These are phyloP conservation scores for Cystofilobasidium macerans DNA, from an alignment of 768 basidiomycete species.

Conservation along the genomic window DNA sequence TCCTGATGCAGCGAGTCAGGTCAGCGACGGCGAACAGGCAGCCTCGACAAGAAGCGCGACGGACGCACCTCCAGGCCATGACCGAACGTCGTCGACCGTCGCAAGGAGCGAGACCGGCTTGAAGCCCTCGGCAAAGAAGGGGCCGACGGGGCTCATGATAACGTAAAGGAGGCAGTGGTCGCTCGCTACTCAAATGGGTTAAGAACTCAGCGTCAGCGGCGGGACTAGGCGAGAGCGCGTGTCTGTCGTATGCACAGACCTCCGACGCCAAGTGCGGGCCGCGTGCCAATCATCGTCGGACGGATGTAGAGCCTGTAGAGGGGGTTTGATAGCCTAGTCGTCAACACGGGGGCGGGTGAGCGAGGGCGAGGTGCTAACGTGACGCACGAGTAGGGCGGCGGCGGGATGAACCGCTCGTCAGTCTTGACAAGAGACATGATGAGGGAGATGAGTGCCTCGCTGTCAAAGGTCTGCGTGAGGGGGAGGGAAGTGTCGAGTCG, in stretches of 20 bases:
- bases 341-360: no score
- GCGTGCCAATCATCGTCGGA: constrained; percentile 30
- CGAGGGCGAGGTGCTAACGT: no score
- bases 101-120: constrained; percentile 29
- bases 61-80: constrained; percentile 73
- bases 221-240: no score
- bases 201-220: no score
- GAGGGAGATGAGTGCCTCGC: constrained; percentile 27
- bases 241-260: no score
- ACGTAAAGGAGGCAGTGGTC: constrained; percentile 29
- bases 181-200: no score
- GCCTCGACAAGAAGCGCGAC: neutral
- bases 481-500: neutral
- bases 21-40: neutral
- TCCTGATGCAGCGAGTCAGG: neutral
- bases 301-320: constrained; percentile 16
- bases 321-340: no score
- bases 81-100: constrained; percentile 71
- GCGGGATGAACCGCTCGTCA: constrained; percentile 30
- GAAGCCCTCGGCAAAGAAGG: constrained; percentile 30
- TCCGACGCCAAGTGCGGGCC: constrained; percentile 29
- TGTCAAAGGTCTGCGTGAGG: constrained; percentile 26
- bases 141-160: constrained; percentile 31
- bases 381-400: constrained; percentile 27
- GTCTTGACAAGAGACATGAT: constrained; percentile 28